Evolutionary conservation across 805 yeast species (phyloP).

Genomic region (Diddensiella santjacobensis): DNA sequence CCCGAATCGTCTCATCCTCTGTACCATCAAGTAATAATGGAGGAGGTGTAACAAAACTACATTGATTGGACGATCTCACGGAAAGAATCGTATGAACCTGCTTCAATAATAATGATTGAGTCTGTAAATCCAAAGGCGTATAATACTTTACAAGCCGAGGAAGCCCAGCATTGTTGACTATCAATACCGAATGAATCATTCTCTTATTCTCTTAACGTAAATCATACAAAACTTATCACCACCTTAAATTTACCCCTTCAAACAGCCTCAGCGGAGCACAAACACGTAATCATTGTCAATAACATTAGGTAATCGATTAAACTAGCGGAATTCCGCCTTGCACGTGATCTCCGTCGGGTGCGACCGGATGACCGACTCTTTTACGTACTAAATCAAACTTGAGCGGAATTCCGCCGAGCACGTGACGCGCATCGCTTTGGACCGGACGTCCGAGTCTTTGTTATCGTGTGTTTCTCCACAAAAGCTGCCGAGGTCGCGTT

Average conservation of each 20-base stretch:
- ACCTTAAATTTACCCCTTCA: too few species aligned
- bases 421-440: not conserved
- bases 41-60: conserved; percentile 88
- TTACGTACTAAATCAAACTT: not conserved
- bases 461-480: not conserved
- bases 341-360: too few species aligned
- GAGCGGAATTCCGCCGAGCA: not conserved
- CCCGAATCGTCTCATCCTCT: conserved; percentile 70
- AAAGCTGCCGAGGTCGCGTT: too few species aligned
- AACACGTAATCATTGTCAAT: too few species aligned
- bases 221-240: too few species aligned
- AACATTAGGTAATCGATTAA: too few species aligned
- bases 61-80: conserved; percentile 67
- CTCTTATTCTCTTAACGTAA: not conserved
- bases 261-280: too few species aligned
- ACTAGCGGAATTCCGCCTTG: too few species aligned
- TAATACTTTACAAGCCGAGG: conserved; percentile 90
- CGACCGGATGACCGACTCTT: too few species aligned
- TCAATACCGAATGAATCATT: conserved; percentile 85
- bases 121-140: conserved; percentile 80
- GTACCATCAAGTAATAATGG: conserved; percentile 53
- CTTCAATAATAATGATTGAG: conserved; percentile 73
- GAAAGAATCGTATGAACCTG: conserved; percentile 80
- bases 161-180: conserved; percentile 83
- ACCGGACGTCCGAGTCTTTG: conserved; percentile 1